phyloP scores from a whole-genome alignment of 768 basidiomycete species.

The Chalciporus piperatus region DNA sequence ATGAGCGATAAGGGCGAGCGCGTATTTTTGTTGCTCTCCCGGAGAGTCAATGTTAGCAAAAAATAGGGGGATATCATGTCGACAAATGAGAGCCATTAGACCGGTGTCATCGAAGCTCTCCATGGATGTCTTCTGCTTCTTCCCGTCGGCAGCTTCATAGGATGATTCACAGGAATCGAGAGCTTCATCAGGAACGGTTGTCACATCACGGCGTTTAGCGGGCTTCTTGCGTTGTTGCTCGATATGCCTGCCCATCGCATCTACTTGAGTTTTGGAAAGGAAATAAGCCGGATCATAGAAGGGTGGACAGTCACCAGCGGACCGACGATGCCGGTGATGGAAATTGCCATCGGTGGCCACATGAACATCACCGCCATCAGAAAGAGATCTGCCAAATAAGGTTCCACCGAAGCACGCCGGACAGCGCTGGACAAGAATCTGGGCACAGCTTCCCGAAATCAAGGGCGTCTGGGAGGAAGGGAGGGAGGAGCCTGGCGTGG shows the following conservation, averaged over 20 bases:
- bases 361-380: slow-evolving; percentile 35
- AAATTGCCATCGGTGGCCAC: slow-evolving; percentile 16
- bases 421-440: too few relatives aligned
- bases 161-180: not conserved
- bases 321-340: not conserved
- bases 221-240: slow-evolving; percentile 16
- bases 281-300: not conserved
- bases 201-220: not conserved
- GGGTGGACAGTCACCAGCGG: not conserved
- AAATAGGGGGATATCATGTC: too few relatives aligned
- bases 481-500: too few relatives aligned
- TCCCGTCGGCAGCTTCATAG: too few relatives aligned
- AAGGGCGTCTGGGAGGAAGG: too few relatives aligned
- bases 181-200: not conserved
- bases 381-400: slow-evolving; percentile 8
- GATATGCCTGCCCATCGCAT: slow-evolving; percentile 31
- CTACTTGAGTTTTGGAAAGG: slow-evolving; percentile 23
- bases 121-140: not conserved
- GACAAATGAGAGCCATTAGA: too few relatives aligned
- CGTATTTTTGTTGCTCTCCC: too few relatives aligned
- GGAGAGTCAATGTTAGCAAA: too few relatives aligned
- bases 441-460: too few relatives aligned
- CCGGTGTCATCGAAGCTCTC: too few relatives aligned
- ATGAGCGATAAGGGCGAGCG: not conserved
- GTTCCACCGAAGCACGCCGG: slow-evolving; percentile 29